These are phyloP conservation scores for Epichloe amarillans DNA, from an alignment of 2,329 filamentous ascomycete species.

Conservation along the genomic window DNA sequence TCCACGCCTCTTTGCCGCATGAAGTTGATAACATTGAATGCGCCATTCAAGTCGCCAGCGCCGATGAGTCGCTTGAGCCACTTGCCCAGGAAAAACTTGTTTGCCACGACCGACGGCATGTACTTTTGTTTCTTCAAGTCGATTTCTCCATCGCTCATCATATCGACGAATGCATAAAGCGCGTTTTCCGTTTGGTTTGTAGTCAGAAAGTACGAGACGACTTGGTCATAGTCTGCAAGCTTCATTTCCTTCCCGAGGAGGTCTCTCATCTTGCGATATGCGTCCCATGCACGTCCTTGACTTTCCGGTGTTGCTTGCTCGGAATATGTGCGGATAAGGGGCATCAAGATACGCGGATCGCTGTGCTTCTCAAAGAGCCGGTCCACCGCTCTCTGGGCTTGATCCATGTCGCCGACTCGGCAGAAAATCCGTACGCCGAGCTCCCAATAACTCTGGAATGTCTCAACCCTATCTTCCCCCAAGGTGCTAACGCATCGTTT, in stretches of 20 bases:
- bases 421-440: slow-evolving; percentile 54
- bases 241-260: slow-evolving; percentile 47
- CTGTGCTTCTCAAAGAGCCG: slow-evolving; percentile 35
- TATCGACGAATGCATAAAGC: slow-evolving; percentile 70
- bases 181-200: slow-evolving; percentile 52
- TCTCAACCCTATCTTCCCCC: slow-evolving; percentile 30
- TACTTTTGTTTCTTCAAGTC: slow-evolving; percentile 30
- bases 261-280: slow-evolving; percentile 52
- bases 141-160: slow-evolving; percentile 57
- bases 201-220: slow-evolving; percentile 58
- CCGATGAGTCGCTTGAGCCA: slow-evolving; percentile 80
- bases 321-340: slow-evolving; percentile 57
- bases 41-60: slow-evolving; percentile 55
- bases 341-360: slow-evolving; percentile 46
- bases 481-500: slow-evolving; percentile 41
- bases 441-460: slow-evolving; percentile 44
- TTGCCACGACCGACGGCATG: slow-evolving; percentile 40
- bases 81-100: slow-evolving; percentile 74
- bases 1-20: slow-evolving; percentile 58
- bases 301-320: slow-evolving; percentile 31
- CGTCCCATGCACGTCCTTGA: slow-evolving; percentile 47
- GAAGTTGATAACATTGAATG: slow-evolving; percentile 57
- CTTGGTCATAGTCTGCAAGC: slow-evolving; percentile 63
- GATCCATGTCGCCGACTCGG: slow-evolving; percentile 40
- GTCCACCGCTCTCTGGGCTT: slow-evolving; percentile 42